These are phyloP conservation scores for Mycoemilia scoparia DNA, from an alignment of 192 early-diverging fungal species.

Conservation along the genomic window DNA sequence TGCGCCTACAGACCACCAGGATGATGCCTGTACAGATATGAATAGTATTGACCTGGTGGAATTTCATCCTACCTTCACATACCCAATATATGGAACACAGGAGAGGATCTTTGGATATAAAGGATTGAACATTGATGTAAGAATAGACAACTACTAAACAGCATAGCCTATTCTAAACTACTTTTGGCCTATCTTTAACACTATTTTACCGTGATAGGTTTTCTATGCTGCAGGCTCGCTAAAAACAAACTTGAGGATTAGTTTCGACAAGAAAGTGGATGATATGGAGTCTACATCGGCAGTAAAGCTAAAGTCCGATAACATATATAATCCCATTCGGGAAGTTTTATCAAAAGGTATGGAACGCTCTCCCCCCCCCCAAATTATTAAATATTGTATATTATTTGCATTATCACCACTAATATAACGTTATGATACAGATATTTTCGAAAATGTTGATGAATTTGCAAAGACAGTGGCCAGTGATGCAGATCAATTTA, in stretches of 20 bases:
- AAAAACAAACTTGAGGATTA: conserved; percentile 43
- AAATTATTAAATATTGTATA: conserved; percentile 1
- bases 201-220: conserved; percentile 28
- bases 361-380: too few species aligned
- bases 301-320: conserved; percentile 33
- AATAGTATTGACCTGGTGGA: conserved; percentile 20
- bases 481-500: conserved; percentile 41
- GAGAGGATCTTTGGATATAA: conserved; percentile 85
- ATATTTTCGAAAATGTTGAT: conserved; percentile 34
- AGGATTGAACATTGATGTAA: conserved; percentile 50
- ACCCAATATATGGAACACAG: conserved; percentile 75
- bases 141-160: too few species aligned
- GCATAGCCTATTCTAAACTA: too few species aligned
- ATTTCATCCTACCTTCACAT: conserved; percentile 74
- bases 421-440: conserved; percentile 5
- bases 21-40: conserved; percentile 14
- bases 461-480: conserved; percentile 44
- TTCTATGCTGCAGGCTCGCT: conserved; percentile 65
- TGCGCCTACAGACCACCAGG: conserved; percentile 17
- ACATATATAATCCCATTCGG: conserved; percentile 38
- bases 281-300: conserved; percentile 16
- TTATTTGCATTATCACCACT: not conserved
- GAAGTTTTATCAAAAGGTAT: conserved; percentile 38
- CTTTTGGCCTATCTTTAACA: not conserved
- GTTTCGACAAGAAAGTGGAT: conserved; percentile 42